Evolutionary conservation across 208 protist genomes (phyloP), one percentile per base, ranked within the genome.

Genomic region (Wallacemonas sp.): DNA sequence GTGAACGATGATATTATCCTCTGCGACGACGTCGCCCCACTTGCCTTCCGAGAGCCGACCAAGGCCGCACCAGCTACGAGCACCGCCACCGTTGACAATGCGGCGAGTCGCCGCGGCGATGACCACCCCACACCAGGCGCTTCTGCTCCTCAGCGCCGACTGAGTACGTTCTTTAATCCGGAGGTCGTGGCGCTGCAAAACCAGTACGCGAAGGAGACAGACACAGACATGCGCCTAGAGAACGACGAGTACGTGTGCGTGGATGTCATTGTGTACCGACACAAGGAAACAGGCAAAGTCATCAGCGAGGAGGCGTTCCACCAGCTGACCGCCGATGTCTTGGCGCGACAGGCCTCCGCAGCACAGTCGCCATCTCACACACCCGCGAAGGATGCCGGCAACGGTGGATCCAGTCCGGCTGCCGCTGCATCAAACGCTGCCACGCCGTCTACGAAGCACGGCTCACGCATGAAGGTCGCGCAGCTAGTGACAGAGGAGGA

Each of bases 1-100:
- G 69, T 69, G 13, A 90, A 91, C 48, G 89, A 95, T 58, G 89
- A 93, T 4, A 78, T 95, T 33, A 76, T 93, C 44, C 36, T 95
- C 21, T 92, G 79, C 70, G 85, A 95, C 58, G 76, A 92, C 67
- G 76, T 83, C 0, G 71, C 85, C 27, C 86, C 86, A 17, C 67
- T 92, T 32, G 76, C 81, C 6, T 93, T 95, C 76, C 38, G 42
- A 52, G 61, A 42, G 59, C 21, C 48, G 22, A 2, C 17, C 3
- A 17, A 19, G 48, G 17, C 45, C 13, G 2, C 38, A 13, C 13
- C 38, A 4, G 9, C 54, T 17, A 17, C 15, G 0, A 36, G 27
- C 6, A 29, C 41, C 21, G 15, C 10, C 1, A 17, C 1, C n/a
- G n/a, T n/a, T n/a, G n/a, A n/a, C n/a, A n/a, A n/a, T n/a, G n/a